Percentiles rank a stretch among this genome's conserved stretches.
Evolutionary conservation across 805 yeast species (phyloP).

Genomic region (Candida qinlingensis): DNA sequence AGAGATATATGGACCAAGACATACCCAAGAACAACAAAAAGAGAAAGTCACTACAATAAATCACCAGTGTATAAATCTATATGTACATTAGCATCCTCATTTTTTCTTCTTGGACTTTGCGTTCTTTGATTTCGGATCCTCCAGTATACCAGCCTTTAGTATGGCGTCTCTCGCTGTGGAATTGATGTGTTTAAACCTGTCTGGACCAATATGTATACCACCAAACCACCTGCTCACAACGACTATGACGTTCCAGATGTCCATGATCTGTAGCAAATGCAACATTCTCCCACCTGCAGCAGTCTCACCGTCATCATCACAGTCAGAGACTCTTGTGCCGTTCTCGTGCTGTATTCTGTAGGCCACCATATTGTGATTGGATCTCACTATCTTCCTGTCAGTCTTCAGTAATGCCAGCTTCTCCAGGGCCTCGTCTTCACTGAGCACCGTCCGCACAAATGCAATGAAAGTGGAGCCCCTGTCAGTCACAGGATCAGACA

Average conservation of each 20-base stretch:
- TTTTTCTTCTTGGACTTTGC: conserved; percentile 26
- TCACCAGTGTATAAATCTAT: too few species aligned
- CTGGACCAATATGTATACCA: conserved; percentile 88
- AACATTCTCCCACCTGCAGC: conserved; percentile 91
- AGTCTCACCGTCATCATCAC: conserved; percentile 95
- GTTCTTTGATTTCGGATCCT: conserved; percentile 8
- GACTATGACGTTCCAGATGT: conserved; percentile 78
- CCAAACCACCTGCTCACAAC: conserved; percentile 85
- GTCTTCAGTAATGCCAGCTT: conserved; percentile 46
- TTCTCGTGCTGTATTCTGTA: conserved; percentile 60
- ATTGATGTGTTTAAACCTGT: conserved; percentile 89
- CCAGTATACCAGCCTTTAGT: conserved; percentile 50
- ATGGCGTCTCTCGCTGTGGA: conserved; percentile 84
- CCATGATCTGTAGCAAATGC: conserved; percentile 69
- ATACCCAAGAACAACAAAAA: conserved; percentile 15
- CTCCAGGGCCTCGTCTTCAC: conserved; percentile 62
- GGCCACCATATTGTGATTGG: conserved; percentile 81
- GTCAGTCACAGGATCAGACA: conserved; percentile 74
- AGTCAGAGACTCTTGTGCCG: conserved; percentile 68
- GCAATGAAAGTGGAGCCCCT: conserved; percentile 84
- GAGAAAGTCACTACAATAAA: conserved; percentile 11
- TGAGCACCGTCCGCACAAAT: conserved; percentile 54
- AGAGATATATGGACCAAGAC: conserved; percentile 7
- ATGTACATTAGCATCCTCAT: conserved; percentile 2
- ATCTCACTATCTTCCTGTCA: conserved; percentile 62